A percentile compares a stretch with the other conserved stretches of the same genome.
Evolutionary conservation across 805 yeast species (phyloP).

Genomic region (Pichia sporocuriosa): DNA sequence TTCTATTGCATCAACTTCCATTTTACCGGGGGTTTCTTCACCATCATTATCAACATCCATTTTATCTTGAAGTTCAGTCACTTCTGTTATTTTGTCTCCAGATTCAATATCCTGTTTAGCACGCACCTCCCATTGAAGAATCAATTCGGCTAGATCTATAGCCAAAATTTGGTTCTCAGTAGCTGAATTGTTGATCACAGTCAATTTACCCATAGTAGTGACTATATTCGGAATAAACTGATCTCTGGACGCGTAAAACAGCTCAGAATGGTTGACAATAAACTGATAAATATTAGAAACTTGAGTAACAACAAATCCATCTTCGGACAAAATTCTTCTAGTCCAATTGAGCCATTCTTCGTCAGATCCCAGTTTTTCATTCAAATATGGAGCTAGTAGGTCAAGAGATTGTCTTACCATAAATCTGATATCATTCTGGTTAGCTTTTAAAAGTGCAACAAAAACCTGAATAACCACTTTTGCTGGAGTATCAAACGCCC

Average conservation of each 20-base stretch:
- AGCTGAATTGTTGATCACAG: constrained; percentile 69
- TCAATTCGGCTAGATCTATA: constrained; percentile 80
- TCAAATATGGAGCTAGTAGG: constrained; percentile 79
- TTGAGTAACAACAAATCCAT: constrained; percentile 78
- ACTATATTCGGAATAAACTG: constrained; percentile 85
- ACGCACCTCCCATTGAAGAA: constrained; percentile 77
- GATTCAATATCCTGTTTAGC: constrained; percentile 14
- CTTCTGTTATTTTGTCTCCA: background rate
- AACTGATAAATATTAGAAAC: constrained; percentile 85
- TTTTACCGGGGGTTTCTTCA: background rate
- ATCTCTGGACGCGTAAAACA: constrained; percentile 81
- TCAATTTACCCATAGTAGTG: constrained; percentile 85
- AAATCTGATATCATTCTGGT: constrained; percentile 76
- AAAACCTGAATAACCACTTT: constrained; percentile 87
- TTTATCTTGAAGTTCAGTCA: constrained; percentile 1
- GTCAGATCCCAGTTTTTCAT: constrained; percentile 55
- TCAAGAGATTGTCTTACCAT: constrained; percentile 85
- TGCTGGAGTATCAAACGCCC: constrained; percentile 81
- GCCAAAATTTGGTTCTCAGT: constrained; percentile 80
- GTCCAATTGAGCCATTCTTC: constrained; percentile 90
- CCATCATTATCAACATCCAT: constrained; percentile 6
- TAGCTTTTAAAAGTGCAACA: constrained; percentile 79
- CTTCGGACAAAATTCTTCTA: constrained; percentile 83
- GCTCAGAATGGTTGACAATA: constrained; percentile 75
- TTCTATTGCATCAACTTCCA: constrained; percentile 17